Conservation (phyloP, 2,329 filamentous ascomycete genomes). For the Dactylonectria macrodidyma region DNA sequence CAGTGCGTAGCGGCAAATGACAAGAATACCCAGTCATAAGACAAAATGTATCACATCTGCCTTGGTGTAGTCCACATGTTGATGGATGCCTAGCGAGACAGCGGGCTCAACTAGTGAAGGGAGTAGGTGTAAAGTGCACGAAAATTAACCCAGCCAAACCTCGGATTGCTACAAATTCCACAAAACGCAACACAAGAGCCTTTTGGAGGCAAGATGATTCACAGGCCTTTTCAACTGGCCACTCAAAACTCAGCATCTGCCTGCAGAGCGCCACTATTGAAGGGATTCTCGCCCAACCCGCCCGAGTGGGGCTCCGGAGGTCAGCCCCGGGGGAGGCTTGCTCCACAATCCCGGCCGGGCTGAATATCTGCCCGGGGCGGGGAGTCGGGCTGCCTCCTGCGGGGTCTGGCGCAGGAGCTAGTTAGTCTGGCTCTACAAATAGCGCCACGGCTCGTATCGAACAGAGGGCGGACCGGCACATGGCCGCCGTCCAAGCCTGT, state of each 20-base stretch:
- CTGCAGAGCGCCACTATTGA: neutral
- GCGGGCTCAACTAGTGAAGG: neutral
- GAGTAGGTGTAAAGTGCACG: neutral
- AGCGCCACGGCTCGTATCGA: conserved; percentile 36
- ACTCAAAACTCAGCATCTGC: neutral
- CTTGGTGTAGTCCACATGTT: neutral
- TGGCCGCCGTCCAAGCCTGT: conserved; percentile 20
- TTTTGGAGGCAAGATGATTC: neutral
- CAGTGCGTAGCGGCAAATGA: neutral
- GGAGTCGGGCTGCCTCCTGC: conserved; percentile 1
- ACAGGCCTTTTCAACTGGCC: neutral
- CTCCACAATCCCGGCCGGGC: conserved; percentile 12
- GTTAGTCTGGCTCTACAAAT: conserved; percentile 33
- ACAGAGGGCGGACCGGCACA: conserved; percentile 40
- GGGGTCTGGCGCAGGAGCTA: neutral
- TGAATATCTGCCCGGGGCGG: conserved; percentile 8
- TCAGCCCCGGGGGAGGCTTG: neutral
- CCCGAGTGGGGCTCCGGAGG: conserved; percentile 13
- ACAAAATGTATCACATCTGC: neutral
- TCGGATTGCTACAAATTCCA: neutral
- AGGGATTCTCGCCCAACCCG: neutral
- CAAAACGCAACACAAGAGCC: neutral
- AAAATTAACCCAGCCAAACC: too few species aligned
- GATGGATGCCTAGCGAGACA: neutral
- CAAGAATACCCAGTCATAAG: neutral